Evolutionary conservation across 192 early-diverging fungal species (phyloP).

Genomic region (Phlyctochytrium bullatum): DNA sequence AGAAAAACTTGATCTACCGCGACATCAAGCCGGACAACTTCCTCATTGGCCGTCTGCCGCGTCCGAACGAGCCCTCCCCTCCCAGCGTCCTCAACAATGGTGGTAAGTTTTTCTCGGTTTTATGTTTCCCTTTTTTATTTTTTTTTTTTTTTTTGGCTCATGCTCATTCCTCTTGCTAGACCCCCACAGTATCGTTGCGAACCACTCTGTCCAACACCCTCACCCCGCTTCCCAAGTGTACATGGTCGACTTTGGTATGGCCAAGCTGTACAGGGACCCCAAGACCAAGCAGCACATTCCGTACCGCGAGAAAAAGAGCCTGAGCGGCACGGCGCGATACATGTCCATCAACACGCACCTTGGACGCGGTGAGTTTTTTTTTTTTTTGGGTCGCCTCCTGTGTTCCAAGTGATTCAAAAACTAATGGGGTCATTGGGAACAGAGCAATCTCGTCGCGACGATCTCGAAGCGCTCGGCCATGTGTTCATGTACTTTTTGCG

Average conservation of each 20-base stretch:
- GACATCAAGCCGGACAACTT: conserved; percentile 84
- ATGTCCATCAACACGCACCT: conserved; percentile 96
- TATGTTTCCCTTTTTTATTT: neutral
- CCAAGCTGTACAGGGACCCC: conserved; percentile 84
- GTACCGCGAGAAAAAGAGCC: conserved; percentile 89
- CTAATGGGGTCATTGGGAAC: neutral
- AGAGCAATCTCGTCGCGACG: conserved; percentile 98
- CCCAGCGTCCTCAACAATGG: neutral
- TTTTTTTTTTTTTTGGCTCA: neutral
- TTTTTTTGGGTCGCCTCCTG: neutral
- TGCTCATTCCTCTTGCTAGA: conserved; percentile 22
- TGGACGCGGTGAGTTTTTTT: conserved; percentile 66
- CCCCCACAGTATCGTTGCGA: conserved; percentile 43
- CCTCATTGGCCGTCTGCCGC: conserved; percentile 64
- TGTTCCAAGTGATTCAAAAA: neutral
- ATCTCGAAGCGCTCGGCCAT: conserved; percentile 95
- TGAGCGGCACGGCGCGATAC: conserved; percentile 90
- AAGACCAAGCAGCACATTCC: conserved; percentile 85
- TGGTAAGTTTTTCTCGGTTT: neutral
- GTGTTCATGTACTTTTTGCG: conserved; percentile 99
- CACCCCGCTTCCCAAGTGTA: conserved; percentile 81
- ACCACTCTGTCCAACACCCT: conserved; percentile 56
- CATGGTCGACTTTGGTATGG: conserved; percentile 89
- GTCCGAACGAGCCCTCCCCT: conserved; percentile 18
- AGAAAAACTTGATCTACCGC: conserved; percentile 88